Conservation (phyloP, 169 alveolate genomes). For the Eimeria falciformis region DNA sequence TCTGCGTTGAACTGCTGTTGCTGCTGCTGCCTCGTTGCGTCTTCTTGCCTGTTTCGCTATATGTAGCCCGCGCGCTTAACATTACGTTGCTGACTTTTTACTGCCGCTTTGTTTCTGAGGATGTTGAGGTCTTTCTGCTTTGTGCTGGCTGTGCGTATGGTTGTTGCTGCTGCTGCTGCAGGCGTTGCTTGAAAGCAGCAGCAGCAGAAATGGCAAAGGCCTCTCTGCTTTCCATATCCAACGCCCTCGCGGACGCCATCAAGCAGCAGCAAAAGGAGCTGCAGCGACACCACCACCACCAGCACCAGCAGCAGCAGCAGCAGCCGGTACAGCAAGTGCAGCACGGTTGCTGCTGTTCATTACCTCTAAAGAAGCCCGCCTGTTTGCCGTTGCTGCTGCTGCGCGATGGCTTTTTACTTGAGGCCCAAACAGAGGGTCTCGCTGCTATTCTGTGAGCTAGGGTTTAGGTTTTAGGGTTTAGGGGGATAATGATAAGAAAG, state of each 20-base stretch:
- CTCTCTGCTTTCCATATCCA: neutral
- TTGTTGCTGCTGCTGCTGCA: neutral
- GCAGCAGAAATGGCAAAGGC: slow-evolving; percentile 12
- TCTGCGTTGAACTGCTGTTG: neutral
- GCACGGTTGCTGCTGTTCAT: neutral
- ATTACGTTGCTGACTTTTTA: neutral
- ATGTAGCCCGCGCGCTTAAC: neutral
- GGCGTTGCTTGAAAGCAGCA: neutral
- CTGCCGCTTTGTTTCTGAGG: neutral
- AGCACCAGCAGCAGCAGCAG: neutral
- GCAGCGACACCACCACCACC: neutral
- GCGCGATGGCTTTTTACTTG: slow-evolving; percentile 11
- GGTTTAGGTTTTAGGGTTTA: neutral
- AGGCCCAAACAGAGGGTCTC: neutral
- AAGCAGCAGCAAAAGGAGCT: neutral
- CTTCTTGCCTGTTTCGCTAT: neutral
- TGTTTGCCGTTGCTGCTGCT: slow-evolving; percentile 25
- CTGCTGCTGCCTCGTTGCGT: neutral
- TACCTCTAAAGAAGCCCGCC: neutral
- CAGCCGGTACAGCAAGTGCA: neutral
- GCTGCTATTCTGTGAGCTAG: neutral
- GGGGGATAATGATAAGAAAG: too few relatives aligned
- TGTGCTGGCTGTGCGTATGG: neutral
- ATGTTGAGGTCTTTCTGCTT: too few relatives aligned
- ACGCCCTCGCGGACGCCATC: neutral